phyloP scores from a whole-genome alignment of 495 filamentous ascomycete genomes.

The Bryoglossum gracile region DNA sequence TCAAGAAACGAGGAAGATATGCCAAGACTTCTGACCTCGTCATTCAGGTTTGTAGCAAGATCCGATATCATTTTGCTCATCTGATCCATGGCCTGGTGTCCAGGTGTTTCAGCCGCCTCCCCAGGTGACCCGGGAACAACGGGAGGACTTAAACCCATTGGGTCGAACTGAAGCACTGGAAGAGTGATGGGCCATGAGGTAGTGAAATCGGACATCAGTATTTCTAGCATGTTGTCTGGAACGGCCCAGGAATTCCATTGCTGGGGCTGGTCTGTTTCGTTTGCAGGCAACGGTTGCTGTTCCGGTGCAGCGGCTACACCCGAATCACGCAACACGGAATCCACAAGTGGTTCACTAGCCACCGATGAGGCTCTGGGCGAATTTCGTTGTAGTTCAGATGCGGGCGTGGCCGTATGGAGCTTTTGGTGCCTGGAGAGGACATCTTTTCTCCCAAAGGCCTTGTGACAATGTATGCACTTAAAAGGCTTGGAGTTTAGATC shows the following conservation, averaged over 20 bases:
- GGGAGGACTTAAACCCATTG: background rate
- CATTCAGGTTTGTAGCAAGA: constrained; percentile 1
- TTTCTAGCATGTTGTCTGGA: constrained; percentile 1
- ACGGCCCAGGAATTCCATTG: too few species aligned
- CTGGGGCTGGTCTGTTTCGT: too few species aligned
- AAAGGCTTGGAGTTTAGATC: constrained; percentile 4
- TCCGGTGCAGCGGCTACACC: too few species aligned
- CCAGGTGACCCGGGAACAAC: background rate
- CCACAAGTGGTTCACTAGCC: background rate
- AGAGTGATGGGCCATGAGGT: background rate
- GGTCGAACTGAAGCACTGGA: constrained; percentile 1
- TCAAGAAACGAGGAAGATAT: constrained; percentile 10
- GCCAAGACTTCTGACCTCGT: constrained; percentile 5
- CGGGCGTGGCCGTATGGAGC: background rate
- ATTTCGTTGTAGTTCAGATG: background rate
- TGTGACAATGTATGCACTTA: background rate
- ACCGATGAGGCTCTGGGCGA: background rate
- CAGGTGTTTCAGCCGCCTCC: too few species aligned
- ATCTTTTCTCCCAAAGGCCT: constrained; percentile 6
- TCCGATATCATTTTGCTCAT: constrained; percentile 12
- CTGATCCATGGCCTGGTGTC: constrained; percentile 11
- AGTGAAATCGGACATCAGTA: constrained; percentile 3
- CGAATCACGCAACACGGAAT: constrained; percentile 5
- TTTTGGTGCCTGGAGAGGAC: constrained; percentile 4
- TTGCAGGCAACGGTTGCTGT: too few species aligned